Percentiles rank a stretch among this genome's conserved stretches.
phyloP scores from a whole-genome alignment of 2,329 filamentous ascomycete species.

The Proliferodiscus dingleyae region DNA sequence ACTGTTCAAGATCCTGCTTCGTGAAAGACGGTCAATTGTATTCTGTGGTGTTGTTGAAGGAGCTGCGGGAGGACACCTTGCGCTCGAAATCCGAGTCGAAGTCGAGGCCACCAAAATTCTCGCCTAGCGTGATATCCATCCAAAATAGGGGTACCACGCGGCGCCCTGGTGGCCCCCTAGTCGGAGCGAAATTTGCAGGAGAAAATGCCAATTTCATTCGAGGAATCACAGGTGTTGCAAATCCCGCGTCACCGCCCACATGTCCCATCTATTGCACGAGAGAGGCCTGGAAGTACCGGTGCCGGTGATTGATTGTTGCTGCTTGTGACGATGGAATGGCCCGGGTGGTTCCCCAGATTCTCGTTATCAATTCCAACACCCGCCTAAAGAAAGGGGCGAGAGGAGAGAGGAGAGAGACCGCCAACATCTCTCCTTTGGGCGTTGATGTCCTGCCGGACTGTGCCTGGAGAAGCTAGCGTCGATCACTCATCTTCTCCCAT shows the following conservation, averaged over 20 bases:
- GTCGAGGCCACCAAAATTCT: slow-evolving; percentile 10
- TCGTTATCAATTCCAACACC: no score
- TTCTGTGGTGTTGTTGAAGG: background rate
- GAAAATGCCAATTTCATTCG: slow-evolving; percentile 6
- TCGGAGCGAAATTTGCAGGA: slow-evolving; percentile 2
- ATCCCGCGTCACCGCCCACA: slow-evolving; percentile 15
- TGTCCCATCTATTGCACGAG: slow-evolving; percentile 19
- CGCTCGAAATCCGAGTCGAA: slow-evolving; percentile 2
- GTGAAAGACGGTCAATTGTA: background rate
- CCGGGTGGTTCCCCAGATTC: no score
- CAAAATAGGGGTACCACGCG: background rate
- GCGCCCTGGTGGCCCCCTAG: background rate
- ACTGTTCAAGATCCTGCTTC: background rate
- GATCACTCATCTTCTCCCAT: no score
- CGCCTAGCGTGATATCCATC: slow-evolving; percentile 1
- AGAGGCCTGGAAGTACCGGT: no score
- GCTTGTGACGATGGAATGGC: background rate
- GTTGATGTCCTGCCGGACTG: no score
- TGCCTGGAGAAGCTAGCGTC: no score
- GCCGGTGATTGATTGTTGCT: no score
- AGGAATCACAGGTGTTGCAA: no score
- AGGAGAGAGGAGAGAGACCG: no score
- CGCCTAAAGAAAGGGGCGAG: no score
- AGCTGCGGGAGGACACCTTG: slow-evolving; percentile 7
- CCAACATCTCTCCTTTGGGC: no score